Evolutionary conservation across 192 early-diverging fungal species (phyloP).

Genomic region (Gryganskiella cystojenkinii): DNA sequence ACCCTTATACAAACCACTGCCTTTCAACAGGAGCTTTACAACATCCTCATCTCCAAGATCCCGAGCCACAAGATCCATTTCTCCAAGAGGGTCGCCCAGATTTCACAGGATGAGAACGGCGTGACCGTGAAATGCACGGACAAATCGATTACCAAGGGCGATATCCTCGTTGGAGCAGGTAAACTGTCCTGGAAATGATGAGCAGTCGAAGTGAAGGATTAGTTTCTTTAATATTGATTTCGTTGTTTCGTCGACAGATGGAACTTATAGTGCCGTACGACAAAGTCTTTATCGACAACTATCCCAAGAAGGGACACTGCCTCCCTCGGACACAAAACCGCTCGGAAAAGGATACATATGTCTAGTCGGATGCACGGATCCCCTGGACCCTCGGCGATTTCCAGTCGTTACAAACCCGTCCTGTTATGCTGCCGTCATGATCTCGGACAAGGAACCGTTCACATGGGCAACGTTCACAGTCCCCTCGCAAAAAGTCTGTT

Average conservation of each 20-base stretch:
- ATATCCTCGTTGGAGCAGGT: conserved; percentile 36
- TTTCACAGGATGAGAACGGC: conserved; percentile 7
- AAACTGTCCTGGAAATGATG: too few relatives aligned
- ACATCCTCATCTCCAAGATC: conserved; percentile 19
- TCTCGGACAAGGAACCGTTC: conserved; percentile 16
- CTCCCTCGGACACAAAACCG: conserved; percentile 7
- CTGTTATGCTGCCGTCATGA: conserved; percentile 10
- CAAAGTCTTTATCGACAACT: conserved; percentile 22
- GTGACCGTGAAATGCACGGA: conserved; percentile 28
- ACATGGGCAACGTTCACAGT: conserved; percentile 31
- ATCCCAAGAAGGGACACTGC: background rate
- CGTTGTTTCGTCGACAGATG: too few relatives aligned
- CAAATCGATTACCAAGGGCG: conserved; percentile 12
- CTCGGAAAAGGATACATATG: conserved; percentile 19
- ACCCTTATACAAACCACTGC: too few relatives aligned
- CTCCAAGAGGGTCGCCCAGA: conserved; percentile 11
- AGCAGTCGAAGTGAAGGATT: too few relatives aligned
- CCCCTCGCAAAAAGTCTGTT: conserved; percentile 17
- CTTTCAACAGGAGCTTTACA: conserved; percentile 24
- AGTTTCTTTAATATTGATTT: too few relatives aligned
- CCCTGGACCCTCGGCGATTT: conserved; percentile 4
- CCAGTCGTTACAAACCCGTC: conserved; percentile 14
- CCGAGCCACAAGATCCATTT: conserved; percentile 9
- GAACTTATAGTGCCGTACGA: conserved; percentile 19
- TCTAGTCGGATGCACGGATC: conserved; percentile 21